Evolutionary conservation across 176 grass and related monocot genomes (phyloP).

Genomic region (Alopecurus myosuroides): DNA sequence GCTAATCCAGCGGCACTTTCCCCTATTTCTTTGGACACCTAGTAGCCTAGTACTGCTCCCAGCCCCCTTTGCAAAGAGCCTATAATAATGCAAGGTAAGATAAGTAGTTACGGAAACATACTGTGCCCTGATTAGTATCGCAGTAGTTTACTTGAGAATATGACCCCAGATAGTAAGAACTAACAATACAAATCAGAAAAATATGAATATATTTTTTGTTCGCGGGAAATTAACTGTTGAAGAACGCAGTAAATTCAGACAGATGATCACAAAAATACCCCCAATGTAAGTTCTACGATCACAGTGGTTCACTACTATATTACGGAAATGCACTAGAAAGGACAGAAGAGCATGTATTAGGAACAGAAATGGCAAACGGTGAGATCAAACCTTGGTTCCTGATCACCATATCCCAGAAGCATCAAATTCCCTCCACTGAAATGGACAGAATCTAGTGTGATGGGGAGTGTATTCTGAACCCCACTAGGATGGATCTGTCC

Average conservation of each 20-base stretch:
- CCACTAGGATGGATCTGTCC: conserved; percentile 46
- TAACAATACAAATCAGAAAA: conserved; percentile 16
- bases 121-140: neutral
- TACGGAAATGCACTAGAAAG: conserved; percentile 14
- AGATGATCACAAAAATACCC: neutral
- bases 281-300: neutral
- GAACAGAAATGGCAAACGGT: neutral
- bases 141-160: neutral
- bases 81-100: neutral
- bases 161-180: neutral
- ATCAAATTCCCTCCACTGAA: conserved; percentile 78
- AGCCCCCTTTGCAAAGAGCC: neutral
- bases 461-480: conserved; percentile 52
- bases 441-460: conserved; percentile 89
- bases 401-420: conserved; percentile 90
- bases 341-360: neutral
- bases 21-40: neutral
- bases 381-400: conserved; percentile 70
- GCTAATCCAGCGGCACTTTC: neutral
- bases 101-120: neutral
- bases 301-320: neutral
- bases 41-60: neutral
- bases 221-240: neutral
- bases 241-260: neutral
- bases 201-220: neutral